Conservation (phyloP, 345 rosid species). For the Eutrema heterophyllum region DNA sequence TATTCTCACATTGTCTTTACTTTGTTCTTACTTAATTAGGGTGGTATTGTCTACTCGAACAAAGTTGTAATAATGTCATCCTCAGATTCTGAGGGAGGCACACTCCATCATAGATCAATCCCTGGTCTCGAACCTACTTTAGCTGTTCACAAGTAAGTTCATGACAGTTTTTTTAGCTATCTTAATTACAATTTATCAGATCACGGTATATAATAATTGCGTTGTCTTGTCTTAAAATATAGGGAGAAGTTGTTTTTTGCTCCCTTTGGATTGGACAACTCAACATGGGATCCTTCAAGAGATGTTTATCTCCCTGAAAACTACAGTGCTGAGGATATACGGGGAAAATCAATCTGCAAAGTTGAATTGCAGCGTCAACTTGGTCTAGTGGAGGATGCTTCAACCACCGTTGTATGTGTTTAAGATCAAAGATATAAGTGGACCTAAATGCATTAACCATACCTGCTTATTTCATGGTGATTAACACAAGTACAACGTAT, state of each 20-base stretch:
- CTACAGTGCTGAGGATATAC: slow-evolving; percentile 48
- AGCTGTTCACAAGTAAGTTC: slow-evolving; percentile 52
- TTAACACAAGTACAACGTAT: neutral
- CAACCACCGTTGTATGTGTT: slow-evolving; percentile 45
- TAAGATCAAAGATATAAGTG: neutral
- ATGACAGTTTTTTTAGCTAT: neutral
- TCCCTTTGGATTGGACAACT: slow-evolving; percentile 51
- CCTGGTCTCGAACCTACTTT: slow-evolving; percentile 61
- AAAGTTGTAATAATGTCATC: slow-evolving; percentile 58
- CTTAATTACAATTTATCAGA: neutral
- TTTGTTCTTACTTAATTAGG: slow-evolving; percentile 35
- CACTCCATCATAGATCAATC: slow-evolving; percentile 35
- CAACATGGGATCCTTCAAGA: slow-evolving; percentile 63
- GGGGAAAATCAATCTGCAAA: slow-evolving; percentile 59
- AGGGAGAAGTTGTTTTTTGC: slow-evolving; percentile 68
- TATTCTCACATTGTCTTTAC: slow-evolving; percentile 8
- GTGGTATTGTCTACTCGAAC: slow-evolving; percentile 78
- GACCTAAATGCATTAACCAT: neutral
- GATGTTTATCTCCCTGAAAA: slow-evolving; percentile 59
- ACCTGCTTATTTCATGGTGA: neutral
- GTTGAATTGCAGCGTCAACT: slow-evolving; percentile 45
- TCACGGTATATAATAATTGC: neutral
- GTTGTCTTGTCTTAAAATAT: slow-evolving; percentile 6
- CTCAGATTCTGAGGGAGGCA: slow-evolving; percentile 45
- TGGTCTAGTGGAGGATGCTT: slow-evolving; percentile 39